Percentiles rank a stretch among this genome's conserved stretches.
Conservation (phyloP, 2,329 filamentous ascomycete species). For the Cladosporium sp. region DNA sequence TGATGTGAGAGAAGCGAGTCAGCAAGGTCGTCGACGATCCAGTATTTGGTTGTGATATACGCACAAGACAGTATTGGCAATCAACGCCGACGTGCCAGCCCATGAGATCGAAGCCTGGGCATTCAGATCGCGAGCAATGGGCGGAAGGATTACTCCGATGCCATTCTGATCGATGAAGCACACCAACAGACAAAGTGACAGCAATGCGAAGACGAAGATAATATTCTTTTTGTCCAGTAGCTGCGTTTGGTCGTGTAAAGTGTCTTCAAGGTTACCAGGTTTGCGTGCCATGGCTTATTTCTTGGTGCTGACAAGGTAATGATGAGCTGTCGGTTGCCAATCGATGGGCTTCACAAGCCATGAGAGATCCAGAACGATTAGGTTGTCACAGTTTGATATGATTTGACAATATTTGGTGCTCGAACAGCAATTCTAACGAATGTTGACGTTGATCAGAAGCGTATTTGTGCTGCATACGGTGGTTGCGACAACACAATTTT, state of each 20-base stretch:
- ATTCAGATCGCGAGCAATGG: conserved; percentile 35
- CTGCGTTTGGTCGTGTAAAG: conserved; percentile 54
- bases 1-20: neutral
- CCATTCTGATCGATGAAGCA: conserved; percentile 57
- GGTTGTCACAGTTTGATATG: too few relatives aligned
- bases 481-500: neutral
- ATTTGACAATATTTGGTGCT: too few relatives aligned
- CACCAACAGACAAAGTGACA: conserved; percentile 52
- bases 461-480: neutral
- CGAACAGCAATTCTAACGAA: too few relatives aligned
- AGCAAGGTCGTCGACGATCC: neutral
- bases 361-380: neutral
- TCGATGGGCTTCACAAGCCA: neutral
- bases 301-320: neutral
- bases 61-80: conserved; percentile 56
- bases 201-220: conserved; percentile 48
- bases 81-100: conserved; percentile 51
- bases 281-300: conserved; percentile 3
- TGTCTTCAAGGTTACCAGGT: conserved; percentile 32
- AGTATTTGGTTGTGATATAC: neutral
- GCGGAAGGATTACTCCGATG: conserved; percentile 41
- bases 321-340: neutral
- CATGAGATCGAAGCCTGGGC: conserved; percentile 51
- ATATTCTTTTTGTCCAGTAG: conserved; percentile 51
- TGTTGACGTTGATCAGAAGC: too few relatives aligned